phyloP scores from a whole-genome alignment of 1,139 yeast species.

The Zhuliangozyma parablackwelliae region DNA sequence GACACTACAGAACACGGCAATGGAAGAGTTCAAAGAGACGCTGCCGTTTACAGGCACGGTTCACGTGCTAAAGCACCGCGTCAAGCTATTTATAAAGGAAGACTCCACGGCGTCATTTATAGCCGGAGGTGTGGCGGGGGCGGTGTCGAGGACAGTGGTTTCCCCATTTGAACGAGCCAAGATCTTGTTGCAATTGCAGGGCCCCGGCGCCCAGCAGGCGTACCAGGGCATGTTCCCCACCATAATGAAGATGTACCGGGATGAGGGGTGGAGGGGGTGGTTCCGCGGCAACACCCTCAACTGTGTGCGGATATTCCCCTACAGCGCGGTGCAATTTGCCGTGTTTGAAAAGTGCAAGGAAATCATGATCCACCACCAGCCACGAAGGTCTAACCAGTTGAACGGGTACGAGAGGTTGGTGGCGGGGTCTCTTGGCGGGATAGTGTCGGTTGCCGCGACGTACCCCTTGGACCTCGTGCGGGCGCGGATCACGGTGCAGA shows the following conservation, averaged over 20 bases:
- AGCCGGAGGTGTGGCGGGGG: conserved; percentile 74
- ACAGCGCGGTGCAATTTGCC: conserved; percentile 91
- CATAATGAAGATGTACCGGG: conserved; percentile 71
- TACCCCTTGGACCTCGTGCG: conserved; percentile 90
- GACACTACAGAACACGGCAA: no score
- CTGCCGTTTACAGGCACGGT: no score
- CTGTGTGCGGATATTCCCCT: conserved; percentile 87
- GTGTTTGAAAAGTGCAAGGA: conserved; percentile 73
- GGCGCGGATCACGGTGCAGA: conserved; percentile 84
- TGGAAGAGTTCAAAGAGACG: no score
- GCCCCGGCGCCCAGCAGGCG: conserved; percentile 57
- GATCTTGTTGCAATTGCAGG: conserved; percentile 85
- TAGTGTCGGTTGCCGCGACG: conserved; percentile 74
- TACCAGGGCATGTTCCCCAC: conserved; percentile 76
- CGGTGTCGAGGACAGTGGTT: conserved; percentile 85
- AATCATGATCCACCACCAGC: conserved; percentile 27
- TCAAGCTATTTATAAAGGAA: conserved; percentile 34
- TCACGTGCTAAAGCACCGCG: conserved; percentile 1
- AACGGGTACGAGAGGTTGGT: conserved; percentile 51
- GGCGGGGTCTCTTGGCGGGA: conserved; percentile 82
- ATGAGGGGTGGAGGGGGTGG: conserved; percentile 86
- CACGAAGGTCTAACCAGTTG: conserved; percentile 29
- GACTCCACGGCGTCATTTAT: conserved; percentile 60
- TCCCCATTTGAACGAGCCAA: conserved; percentile 95
- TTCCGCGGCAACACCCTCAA: conserved; percentile 89